phyloP scores from a whole-genome alignment of 2,329 filamentous ascomycete genomes.

The Thelonectria blattea region DNA sequence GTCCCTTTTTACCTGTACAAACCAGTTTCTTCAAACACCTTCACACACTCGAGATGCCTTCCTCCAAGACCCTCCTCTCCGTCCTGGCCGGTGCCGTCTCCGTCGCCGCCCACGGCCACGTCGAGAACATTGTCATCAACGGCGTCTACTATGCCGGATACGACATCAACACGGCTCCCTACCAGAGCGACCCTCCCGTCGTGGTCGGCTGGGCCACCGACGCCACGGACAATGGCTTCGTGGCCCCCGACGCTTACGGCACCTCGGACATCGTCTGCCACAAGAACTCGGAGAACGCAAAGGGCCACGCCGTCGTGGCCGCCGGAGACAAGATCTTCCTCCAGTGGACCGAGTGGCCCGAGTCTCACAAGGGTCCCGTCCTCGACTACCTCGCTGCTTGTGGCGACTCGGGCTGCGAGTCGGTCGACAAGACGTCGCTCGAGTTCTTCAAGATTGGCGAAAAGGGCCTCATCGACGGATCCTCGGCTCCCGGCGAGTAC shows the following conservation, averaged over 20 bases:
- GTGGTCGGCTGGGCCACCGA: slow-evolving; percentile 48
- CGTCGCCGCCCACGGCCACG: slow-evolving; percentile 40
- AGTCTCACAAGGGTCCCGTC: slow-evolving; percentile 59
- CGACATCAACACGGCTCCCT: slow-evolving; percentile 31
- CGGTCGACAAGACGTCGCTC: slow-evolving; percentile 59
- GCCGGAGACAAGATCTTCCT: slow-evolving; percentile 50
- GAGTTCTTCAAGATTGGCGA: slow-evolving; percentile 71
- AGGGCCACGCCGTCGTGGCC: slow-evolving; percentile 46
- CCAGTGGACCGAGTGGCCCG: slow-evolving; percentile 53
- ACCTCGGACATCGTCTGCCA: slow-evolving; percentile 56
- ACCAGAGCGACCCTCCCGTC: slow-evolving; percentile 26
- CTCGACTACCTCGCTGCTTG: slow-evolving; percentile 69
- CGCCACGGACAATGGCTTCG: slow-evolving; percentile 58
- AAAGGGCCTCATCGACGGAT: slow-evolving; percentile 56
- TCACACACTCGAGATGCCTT: slow-evolving; percentile 36
- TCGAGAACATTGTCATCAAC: slow-evolving; percentile 36
- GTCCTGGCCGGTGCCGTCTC: slow-evolving; percentile 36
- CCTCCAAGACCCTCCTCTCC: slow-evolving; percentile 37
- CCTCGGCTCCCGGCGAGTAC: slow-evolving; percentile 47
- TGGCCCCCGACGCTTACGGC: slow-evolving; percentile 49
- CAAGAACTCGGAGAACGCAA: slow-evolving; percentile 47
- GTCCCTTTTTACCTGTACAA: slow-evolving; percentile 17
- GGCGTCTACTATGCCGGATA: slow-evolving; percentile 34
- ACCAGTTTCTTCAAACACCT: slow-evolving; percentile 26
- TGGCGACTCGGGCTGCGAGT: slow-evolving; percentile 58